Base-by-base conservation (phyloP, 2,329 filamentous ascomycete species). In the Talaromyces rugulosus region DNA sequence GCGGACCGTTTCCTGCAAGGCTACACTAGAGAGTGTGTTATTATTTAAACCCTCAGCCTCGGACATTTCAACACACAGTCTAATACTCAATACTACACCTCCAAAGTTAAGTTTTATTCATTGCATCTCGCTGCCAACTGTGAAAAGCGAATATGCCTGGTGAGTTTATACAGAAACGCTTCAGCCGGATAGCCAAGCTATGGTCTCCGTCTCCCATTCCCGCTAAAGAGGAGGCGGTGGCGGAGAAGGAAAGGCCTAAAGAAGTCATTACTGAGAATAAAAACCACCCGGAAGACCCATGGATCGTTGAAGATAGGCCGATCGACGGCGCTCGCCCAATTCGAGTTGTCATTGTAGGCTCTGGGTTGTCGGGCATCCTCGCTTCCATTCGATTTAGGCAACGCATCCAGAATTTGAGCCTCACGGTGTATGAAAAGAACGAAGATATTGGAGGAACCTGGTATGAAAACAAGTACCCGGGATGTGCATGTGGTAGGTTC, bases 281-380 rank as follows among this genome's bases (percentile, higher is more conserved):
- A 12, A 1, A 5, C 6, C 18, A 27, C 8, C 23, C 33, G 28
- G 50, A 27, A 18, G 52, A 58, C 11, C 47, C 56, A 51, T 62
- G 57, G 52, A 60, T 63, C 14, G 42, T 63, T 31, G 58, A 63
- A 28, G 62, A 66, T 56, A 65, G 64, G 40, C 56, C 62, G 16
- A 63, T 70, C 40, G 66, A 70, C 57, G 64, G 64, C 12, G 50
- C 57, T 28, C 62, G 67, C 60, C 63, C 59, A 5, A 57, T 69
- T 53, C 60, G 60, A 50, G 68, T 69, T 14, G 62, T 64, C 18
- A 61, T 66, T 18, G 66, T 69, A 44, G 66, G 67, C 5, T 63
- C 65, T 5, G 68, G 68, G 18, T 28, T 69, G 12, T 66, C 65
- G 33, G 67, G 69, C n/a, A 65, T 69, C 11, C 59, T 68, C 11